Base-by-base conservation (phyloP, 2,329 filamentous ascomycete species). In the Endocalyx cinctus region DNA sequence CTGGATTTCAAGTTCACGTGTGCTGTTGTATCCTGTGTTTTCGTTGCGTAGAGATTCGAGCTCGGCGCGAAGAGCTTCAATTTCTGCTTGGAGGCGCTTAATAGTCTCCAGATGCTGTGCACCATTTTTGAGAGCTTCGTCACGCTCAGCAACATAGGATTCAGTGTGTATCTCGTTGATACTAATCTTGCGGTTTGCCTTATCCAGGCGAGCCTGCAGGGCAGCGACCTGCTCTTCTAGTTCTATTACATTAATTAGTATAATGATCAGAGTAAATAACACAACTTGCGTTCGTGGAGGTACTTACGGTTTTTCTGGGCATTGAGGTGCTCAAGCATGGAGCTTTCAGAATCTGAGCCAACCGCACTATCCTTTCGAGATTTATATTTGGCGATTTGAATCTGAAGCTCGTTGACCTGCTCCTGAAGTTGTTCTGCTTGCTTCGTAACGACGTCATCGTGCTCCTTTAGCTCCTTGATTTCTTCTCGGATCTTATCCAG, bases 81-180 rank as follows among this genome's bases (percentile, higher is more conserved):
- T 66, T 39, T 73, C 66, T 6, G 54, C 38, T 32, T 64, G 48
- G 18, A 64, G 48, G 6, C 45, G 46, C 44, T 67, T 74, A 44
- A 75, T 73, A 20, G 73, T 76, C 35, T 69, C 64, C 33, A 54
- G 44, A 18, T 57, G 55, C 31, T 77, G 68, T 17, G 74, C 73
- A 5, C 81, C 66, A 47, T 81, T 79, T 32, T 69, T 70, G 30
- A 82, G 66, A 23, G 82, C 72, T 29, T 77, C 75, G 45, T 85
- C 80, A 18, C 79, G 72, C 55, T 86, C 82, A 18, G 74, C 68
- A 4, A 69, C 67, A 26, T 84, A 59, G 4, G 77, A 72, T 41
- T 81, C 74, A 38, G 74, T 78, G 41, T 79, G 72, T 33, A 79
- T 77, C 31, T 83, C 77, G 22, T 72, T 67, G n/a, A 77, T 67